phyloP scores from a whole-genome alignment of 768 basidiomycete genomes.

The Tricholoma flavovirens region DNA sequence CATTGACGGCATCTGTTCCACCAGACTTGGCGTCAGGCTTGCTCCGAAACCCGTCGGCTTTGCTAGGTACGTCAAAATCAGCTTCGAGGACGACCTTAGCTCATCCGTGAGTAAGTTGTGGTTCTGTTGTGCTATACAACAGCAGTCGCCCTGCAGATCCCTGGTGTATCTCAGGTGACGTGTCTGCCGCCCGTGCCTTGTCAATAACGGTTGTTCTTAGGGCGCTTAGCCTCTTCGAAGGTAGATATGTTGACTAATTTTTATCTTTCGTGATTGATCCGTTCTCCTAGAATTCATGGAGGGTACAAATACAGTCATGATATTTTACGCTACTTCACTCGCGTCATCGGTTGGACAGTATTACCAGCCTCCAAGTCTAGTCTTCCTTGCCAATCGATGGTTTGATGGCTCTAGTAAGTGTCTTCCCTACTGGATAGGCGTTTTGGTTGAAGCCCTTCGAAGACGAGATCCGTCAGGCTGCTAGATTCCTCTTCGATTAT shows the following conservation, averaged over 20 bases:
- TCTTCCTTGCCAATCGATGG: constrained; percentile 71
- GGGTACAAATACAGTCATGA: constrained; percentile 64
- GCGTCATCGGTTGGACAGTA: constrained; percentile 49
- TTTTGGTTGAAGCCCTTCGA: constrained; percentile 4
- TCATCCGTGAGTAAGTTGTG: constrained; percentile 23
- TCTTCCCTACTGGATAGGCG: background rate
- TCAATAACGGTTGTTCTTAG: constrained; percentile 64
- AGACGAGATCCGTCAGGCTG: constrained; percentile 76
- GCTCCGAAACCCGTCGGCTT: constrained; percentile 41
- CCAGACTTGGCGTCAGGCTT: constrained; percentile 44
- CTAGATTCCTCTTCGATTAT: constrained; percentile 74
- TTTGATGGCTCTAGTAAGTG: constrained; percentile 65
- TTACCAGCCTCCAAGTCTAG: constrained; percentile 66
- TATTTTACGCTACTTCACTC: constrained; percentile 77
- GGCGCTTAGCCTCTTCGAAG: constrained; percentile 68
- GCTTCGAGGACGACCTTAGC: background rate
- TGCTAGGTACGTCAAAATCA: constrained; percentile 35
- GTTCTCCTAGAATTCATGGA: constrained; percentile 54
- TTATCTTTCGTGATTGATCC: constrained; percentile 2
- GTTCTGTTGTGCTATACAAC: constrained; percentile 37
- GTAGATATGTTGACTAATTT: constrained; percentile 23
- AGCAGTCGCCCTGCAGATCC: constrained; percentile 30
- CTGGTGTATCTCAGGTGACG: constrained; percentile 72
- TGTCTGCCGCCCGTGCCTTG: constrained; percentile 66
- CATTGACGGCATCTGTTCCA: constrained; percentile 63